A percentile compares a stretch with the other conserved stretches of the same genome.
These are phyloP conservation scores for Amylostereum areolatum DNA, from an alignment of 1,284 basidiomycete genomes.

Conservation along the genomic window DNA sequence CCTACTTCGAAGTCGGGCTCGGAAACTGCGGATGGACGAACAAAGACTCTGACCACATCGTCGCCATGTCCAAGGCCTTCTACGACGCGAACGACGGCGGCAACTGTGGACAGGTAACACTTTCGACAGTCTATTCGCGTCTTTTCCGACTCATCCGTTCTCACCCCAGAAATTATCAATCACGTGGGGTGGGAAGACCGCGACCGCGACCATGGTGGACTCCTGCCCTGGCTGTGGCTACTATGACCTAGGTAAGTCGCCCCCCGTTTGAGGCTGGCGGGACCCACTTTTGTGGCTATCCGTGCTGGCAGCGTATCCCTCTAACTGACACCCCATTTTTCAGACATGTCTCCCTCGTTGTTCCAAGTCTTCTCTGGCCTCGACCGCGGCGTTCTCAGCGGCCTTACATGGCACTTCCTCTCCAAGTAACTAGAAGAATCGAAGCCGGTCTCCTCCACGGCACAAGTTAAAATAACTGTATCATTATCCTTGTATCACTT, in stretches of 20 bases:
- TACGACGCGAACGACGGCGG: constrained; percentile 24
- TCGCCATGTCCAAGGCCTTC: constrained; percentile 30
- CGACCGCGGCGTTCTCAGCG: constrained; percentile 31
- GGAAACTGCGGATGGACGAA: constrained; percentile 36
- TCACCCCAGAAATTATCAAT: constrained; percentile 23
- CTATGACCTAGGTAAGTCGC: constrained; percentile 27
- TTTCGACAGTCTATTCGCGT: neutral
- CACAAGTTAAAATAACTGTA: no score
- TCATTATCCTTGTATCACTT: no score
- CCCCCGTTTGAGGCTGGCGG: neutral
- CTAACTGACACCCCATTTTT: neutral
- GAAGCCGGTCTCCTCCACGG: no score
- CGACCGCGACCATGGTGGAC: constrained; percentile 26
- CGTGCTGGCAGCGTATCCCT: neutral
- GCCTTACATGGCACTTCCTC: constrained; percentile 46
- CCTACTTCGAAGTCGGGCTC: constrained; percentile 36
- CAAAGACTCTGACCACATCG: constrained; percentile 28
- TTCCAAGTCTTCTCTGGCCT: constrained; percentile 34
- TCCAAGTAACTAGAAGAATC: neutral
- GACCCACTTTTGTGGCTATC: no score
- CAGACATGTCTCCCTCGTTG: constrained; percentile 51
- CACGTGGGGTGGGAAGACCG: constrained; percentile 25
- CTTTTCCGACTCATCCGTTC: neutral
- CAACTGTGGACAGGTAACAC: constrained; percentile 32
- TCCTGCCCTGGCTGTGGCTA: constrained; percentile 28